Percentiles rank a stretch among this genome's conserved stretches.
Conservation (phyloP, 768 basidiomycete species). For the Suillus subaureus region DNA sequence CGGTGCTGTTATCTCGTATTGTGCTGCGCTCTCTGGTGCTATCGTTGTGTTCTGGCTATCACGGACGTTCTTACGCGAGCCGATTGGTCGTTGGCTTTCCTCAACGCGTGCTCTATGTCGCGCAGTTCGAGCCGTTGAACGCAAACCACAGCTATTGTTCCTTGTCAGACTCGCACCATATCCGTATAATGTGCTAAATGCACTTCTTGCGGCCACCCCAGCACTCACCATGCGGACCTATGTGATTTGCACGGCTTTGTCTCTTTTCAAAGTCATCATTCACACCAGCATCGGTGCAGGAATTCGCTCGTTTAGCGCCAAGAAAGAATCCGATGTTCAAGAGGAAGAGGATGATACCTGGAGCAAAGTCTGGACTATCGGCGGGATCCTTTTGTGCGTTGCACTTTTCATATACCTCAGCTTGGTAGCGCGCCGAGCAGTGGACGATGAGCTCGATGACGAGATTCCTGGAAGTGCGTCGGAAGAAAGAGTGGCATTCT, state of each 20-base stretch:
- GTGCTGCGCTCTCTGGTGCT: conserved; percentile 83
- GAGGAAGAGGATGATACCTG: conserved; percentile 46
- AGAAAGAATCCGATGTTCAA: conserved; percentile 52
- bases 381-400: conserved; percentile 71
- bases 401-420: conserved; percentile 80
- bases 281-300: conserved; percentile 88
- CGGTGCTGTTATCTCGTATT: conserved; percentile 86
- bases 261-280: conserved; percentile 87
- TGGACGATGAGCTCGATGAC: conserved; percentile 56
- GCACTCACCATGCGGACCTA: conserved; percentile 80
- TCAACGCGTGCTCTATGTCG: conserved; percentile 73
- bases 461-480: conserved; percentile 33
- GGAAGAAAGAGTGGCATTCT: conserved; percentile 59
- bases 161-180: conserved; percentile 92
- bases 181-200: conserved; percentile 95
- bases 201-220: conserved; percentile 85
- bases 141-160: conserved; percentile 84
- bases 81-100: conserved; percentile 73
- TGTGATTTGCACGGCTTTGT: conserved; percentile 76
- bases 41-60: conserved; percentile 82
- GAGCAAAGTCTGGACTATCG: conserved; percentile 62
- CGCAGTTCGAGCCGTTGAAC: conserved; percentile 85
- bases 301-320: conserved; percentile 72
- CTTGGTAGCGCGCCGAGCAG: conserved; percentile 72
- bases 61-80: conserved; percentile 68